These are phyloP conservation scores for Xylariaceae sp. DNA, from an alignment of 2,329 filamentous ascomycete species.

Conservation along the genomic window DNA sequence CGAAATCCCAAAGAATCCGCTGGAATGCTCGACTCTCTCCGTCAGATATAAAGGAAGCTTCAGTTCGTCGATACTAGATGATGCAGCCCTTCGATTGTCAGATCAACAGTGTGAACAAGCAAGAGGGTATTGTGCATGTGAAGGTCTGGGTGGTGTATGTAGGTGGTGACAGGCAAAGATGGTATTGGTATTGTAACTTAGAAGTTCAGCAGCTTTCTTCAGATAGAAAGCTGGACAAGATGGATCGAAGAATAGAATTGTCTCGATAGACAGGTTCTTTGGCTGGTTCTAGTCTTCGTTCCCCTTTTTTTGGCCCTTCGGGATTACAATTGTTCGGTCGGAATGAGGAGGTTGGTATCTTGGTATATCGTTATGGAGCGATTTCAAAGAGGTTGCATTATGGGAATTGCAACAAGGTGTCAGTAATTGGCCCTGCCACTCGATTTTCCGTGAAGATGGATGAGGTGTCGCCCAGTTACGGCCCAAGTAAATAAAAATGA, in stretches of 20 bases:
- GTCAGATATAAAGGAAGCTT: constrained; percentile 12
- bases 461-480: constrained; percentile 16
- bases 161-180: constrained; percentile 14
- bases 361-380: constrained; percentile 14
- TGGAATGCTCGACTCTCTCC: constrained; percentile 22
- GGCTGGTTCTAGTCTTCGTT: constrained; percentile 29
- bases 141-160: constrained; percentile 4
- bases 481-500: constrained; percentile 36
- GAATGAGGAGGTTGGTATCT: constrained; percentile 29
- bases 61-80: constrained; percentile 11
- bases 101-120: constrained; percentile 28
- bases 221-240: constrained; percentile 14
- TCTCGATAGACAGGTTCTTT: constrained; percentile 26
- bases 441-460: constrained; percentile 28
- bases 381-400: constrained; percentile 10
- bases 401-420: constrained; percentile 12
- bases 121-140: constrained; percentile 19
- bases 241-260: constrained; percentile 31
- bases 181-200: constrained; percentile 35
- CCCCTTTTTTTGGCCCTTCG: constrained; percentile 27
- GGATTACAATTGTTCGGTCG: constrained; percentile 14
- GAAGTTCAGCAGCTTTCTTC: constrained; percentile 32
- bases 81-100: constrained; percentile 27
- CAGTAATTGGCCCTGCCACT: constrained; percentile 31
- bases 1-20: constrained; percentile 17